Percentiles rank a stretch among this genome's conserved stretches.
Evolutionary conservation across 2,329 filamentous ascomycete genomes (phyloP).

Genomic region (Aspergillus quadricinctus): DNA sequence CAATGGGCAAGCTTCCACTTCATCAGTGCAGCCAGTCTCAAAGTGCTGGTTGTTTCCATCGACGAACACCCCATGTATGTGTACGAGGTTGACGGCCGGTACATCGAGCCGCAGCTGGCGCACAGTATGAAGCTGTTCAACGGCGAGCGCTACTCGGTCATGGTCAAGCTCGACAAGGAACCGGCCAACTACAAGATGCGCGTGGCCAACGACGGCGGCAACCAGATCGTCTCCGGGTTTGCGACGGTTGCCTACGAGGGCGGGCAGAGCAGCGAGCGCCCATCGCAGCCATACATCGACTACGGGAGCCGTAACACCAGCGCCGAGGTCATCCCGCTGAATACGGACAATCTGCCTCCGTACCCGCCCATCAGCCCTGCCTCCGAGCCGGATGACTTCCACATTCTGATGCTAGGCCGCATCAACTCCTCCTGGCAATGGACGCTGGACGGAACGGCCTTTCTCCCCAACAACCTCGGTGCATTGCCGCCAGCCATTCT

Average conservation of each 20-base stretch:
- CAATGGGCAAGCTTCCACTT: slow-evolving; percentile 53
- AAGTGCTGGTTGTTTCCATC: slow-evolving; percentile 46
- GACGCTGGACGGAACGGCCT: slow-evolving; percentile 19
- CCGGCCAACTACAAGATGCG: slow-evolving; percentile 43
- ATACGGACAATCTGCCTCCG: slow-evolving; percentile 40
- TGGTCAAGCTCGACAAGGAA: slow-evolving; percentile 41
- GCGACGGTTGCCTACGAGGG: slow-evolving; percentile 40
- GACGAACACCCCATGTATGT: slow-evolving; percentile 44
- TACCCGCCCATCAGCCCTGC: slow-evolving; percentile 46
- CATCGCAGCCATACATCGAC: slow-evolving; percentile 41
- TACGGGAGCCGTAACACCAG: slow-evolving; percentile 45
- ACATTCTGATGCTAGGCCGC: slow-evolving; percentile 14
- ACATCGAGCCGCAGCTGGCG: slow-evolving; percentile 37
- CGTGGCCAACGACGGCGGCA: slow-evolving; percentile 44
- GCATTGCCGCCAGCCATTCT: slow-evolving; percentile 16
- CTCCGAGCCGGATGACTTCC: slow-evolving; percentile 39
- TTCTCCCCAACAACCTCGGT: slow-evolving; percentile 12
- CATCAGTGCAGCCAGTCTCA: slow-evolving; percentile 49
- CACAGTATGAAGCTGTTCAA: slow-evolving; percentile 30
- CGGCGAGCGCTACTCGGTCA: slow-evolving; percentile 39
- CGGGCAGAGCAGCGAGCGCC: slow-evolving; percentile 33
- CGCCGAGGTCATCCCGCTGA: slow-evolving; percentile 41
- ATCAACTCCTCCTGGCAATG: slow-evolving; percentile 17
- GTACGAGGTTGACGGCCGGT: slow-evolving; percentile 43
- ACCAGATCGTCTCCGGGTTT: slow-evolving; percentile 52